Percentiles rank a stretch among this genome's conserved stretches.
Evolutionary conservation across 2,329 filamentous ascomycete genomes (phyloP).

Genomic region (Fusarium odoratissimum): DNA sequence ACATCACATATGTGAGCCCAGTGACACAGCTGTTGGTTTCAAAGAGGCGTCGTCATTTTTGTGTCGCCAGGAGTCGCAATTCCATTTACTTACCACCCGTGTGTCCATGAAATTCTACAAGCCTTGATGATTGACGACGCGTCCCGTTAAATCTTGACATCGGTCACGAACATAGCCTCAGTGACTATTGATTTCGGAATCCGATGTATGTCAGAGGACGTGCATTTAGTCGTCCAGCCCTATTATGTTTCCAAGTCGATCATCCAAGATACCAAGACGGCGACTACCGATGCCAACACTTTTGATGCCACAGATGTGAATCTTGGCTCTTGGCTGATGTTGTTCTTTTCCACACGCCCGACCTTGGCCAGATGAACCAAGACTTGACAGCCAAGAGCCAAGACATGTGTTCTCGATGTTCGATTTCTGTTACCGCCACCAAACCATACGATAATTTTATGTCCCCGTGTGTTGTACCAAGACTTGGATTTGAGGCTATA

Average conservation of each 20-base stretch:
- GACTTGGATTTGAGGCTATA: not conserved
- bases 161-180: not conserved
- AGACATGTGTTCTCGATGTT: constrained; percentile 19
- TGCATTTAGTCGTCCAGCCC: constrained; percentile 5
- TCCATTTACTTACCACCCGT: not conserved
- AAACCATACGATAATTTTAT: not conserved
- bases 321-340: constrained; percentile 29
- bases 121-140: constrained; percentile 30
- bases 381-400: not conserved
- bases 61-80: not conserved
- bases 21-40: constrained; percentile 5
- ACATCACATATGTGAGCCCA: constrained; percentile 1
- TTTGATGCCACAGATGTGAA: not conserved
- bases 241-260: constrained; percentile 24
- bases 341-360: not conserved
- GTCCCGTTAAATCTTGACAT: not conserved
- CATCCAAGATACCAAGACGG: constrained; percentile 28
- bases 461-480: not conserved
- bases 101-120: constrained; percentile 1
- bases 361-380: not conserved
- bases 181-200: not conserved
- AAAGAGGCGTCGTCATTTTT: not conserved
- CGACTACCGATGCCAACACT: constrained; percentile 28
- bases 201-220: constrained; percentile 7
- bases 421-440: constrained; percentile 3